Conservation (phyloP, 257 asterid species). For the Handroanthus guayacan region DNA sequence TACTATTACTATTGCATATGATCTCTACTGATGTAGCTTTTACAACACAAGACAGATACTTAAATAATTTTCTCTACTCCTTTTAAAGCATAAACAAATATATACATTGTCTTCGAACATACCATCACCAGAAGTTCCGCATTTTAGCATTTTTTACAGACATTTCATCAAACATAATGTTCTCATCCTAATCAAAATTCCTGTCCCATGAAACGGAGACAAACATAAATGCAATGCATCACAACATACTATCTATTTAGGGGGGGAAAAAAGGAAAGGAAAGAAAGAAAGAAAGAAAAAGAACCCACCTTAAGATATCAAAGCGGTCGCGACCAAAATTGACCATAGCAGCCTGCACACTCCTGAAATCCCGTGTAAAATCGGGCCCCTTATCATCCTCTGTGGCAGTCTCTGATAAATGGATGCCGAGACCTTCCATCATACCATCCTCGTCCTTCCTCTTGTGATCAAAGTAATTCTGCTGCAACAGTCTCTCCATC, state of each 20-base stretch:
- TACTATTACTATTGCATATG: background rate
- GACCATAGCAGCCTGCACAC: conserved; percentile 76
- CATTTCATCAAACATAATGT: conserved; percentile 43
- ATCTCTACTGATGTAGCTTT: background rate
- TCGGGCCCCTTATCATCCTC: conserved; percentile 57
- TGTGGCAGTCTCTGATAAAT: conserved; percentile 42
- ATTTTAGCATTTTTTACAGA: conserved; percentile 6
- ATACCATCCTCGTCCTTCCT: conserved; percentile 92
- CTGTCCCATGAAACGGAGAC: conserved; percentile 11
- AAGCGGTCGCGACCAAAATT: conserved; percentile 90
- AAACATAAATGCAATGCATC: conserved; percentile 21
- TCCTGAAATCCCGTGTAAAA: conserved; percentile 76
- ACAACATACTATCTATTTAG: background rate
- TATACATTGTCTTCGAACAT: background rate
- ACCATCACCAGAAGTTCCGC: background rate
- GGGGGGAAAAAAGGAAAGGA: background rate
- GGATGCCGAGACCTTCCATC: conserved; percentile 77
- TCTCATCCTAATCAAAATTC: conserved; percentile 18
- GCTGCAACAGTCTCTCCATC: conserved; percentile 92
- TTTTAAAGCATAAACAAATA: conserved; percentile 11
- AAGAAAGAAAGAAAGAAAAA: background rate
- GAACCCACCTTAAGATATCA: conserved; percentile 75
- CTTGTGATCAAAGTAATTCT: conserved; percentile 89
- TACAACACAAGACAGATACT: conserved; percentile 2
- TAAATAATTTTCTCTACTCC: background rate